These are phyloP conservation scores for Colletotrichum tropicicola DNA, from an alignment of 2,329 filamentous ascomycete species.

Conservation along the genomic window DNA sequence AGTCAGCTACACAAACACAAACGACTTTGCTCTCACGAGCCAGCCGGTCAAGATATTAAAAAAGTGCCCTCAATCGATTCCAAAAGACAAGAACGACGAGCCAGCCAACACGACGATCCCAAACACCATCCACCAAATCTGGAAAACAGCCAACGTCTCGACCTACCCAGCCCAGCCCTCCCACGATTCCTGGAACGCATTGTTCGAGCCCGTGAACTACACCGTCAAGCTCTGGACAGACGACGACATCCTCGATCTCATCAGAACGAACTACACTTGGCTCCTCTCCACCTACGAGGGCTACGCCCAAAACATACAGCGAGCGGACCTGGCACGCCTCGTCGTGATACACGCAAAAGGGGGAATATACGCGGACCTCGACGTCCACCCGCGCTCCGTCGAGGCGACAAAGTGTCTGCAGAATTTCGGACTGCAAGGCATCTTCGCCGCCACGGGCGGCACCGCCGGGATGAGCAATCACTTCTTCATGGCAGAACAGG, in stretches of 20 bases:
- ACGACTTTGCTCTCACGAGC: not conserved
- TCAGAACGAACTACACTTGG: slow-evolving; percentile 33
- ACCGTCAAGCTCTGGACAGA: slow-evolving; percentile 37
- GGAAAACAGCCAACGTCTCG: slow-evolving; percentile 32
- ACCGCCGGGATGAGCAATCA: slow-evolving; percentile 34
- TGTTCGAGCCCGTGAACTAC: slow-evolving; percentile 30
- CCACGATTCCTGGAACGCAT: slow-evolving; percentile 27
- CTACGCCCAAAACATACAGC: slow-evolving; percentile 34
- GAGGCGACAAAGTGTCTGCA: slow-evolving; percentile 30
- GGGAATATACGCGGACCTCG: slow-evolving; percentile 36
- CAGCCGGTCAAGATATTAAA: slow-evolving; percentile 4
- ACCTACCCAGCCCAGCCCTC: slow-evolving; percentile 31
- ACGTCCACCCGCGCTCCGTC: slow-evolving; percentile 32
- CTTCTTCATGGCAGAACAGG: slow-evolving; percentile 35
- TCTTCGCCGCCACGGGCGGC: slow-evolving; percentile 29
- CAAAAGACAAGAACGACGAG: not conserved
- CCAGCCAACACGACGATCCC: slow-evolving; percentile 1
- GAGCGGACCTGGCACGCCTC: slow-evolving; percentile 35
- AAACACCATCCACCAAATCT: slow-evolving; percentile 35
- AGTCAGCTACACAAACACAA: slow-evolving; percentile 18
- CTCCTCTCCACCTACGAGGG: slow-evolving; percentile 33
- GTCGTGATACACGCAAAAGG: slow-evolving; percentile 34
- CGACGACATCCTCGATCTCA: slow-evolving; percentile 30
- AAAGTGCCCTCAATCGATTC: not conserved
- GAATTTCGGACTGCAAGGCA: slow-evolving; percentile 4